Base-by-base conservation (phyloP, 2,329 filamentous ascomycete genomes). In the Aspergillus sclerotialis region DNA sequence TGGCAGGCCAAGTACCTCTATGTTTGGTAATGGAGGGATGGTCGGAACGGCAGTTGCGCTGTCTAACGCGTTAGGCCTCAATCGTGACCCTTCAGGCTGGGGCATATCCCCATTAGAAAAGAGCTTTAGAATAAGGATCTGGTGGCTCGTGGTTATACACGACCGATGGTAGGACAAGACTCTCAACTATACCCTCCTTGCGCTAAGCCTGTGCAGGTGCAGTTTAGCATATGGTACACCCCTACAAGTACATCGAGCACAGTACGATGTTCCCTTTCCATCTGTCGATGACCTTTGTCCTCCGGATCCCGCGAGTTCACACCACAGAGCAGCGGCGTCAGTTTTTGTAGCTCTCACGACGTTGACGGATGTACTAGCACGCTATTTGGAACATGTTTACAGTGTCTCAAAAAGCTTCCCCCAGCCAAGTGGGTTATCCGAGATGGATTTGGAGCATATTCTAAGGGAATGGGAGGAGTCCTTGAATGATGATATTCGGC, bases 91-190 rank as follows among this genome's bases (percentile, higher is more conserved):
- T 0, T 53, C 62, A 2, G 55, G 54, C 3, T 78, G 75, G 75
- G 66, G 69, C 33, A 70, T 77, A n/a, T 58, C 69, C 0, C 46
- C 58, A 3, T 47, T 61, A 0, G 73, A 77, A 42, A 76, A 76
- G 46, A 52, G 60, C 8, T 42, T 75, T 4, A 53, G 74, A 15
- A 69, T 75, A 43, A 63, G 67, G 33, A 67, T 76, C 2, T 78
- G 75, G 75, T 76, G 74, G 73, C 61, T 65, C 7, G 49, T 78
- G 1, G 43, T 74, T 10, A 58, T 78, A 7, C 67, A 75, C 32
- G 74, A 78, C 46, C 62, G 67, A 33, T 78, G 75, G 73, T 73
- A 54, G 33, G 56, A 3, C 11, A 14, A 7, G 25, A 12, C 25
- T 27, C 7, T 12, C 25, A 27, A 7, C 19, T 11, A n/a, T 26